A percentile compares a stretch with the other conserved stretches of the same genome.
Conservation (phyloP, 371 early-diverging fungal genomes). For the Dinochytrium kinnereticum region DNA sequence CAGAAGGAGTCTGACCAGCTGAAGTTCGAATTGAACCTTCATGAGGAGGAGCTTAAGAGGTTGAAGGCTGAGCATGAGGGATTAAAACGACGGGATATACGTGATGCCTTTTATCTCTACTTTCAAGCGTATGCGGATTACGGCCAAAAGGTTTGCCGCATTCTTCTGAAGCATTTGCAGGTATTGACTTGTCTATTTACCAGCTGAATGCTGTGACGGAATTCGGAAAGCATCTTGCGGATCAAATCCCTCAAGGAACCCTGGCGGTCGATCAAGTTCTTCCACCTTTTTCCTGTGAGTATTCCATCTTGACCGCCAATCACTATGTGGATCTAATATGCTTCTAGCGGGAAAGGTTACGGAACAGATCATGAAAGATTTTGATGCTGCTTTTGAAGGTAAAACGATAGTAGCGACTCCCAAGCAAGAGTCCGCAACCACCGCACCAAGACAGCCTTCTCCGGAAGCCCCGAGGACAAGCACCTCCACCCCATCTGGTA, state of each 20-base stretch:
- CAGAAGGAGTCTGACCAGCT: slow-evolving; percentile 16
- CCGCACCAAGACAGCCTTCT: neutral
- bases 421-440: neutral
- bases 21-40: slow-evolving; percentile 12
- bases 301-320: neutral
- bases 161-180: neutral
- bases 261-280: slow-evolving; percentile 29
- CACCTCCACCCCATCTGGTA: neutral
- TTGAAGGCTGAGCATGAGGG: slow-evolving; percentile 35
- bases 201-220: slow-evolving; percentile 19
- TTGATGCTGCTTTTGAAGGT: slow-evolving; percentile 21
- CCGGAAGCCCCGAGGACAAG: neutral
- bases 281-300: slow-evolving; percentile 17
- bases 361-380: slow-evolving; percentile 31
- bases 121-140: neutral
- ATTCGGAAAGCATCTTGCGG: slow-evolving; percentile 26
- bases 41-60: slow-evolving; percentile 26
- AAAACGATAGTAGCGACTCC: neutral
- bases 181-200: neutral
- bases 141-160: slow-evolving; percentile 6
- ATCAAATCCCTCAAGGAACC: slow-evolving; percentile 40
- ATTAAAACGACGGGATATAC: slow-evolving; percentile 17
- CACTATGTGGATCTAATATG: neutral
- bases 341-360: neutral
- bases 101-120: neutral